Conservation (phyloP, 306 rosid species). For the Lagenaria siceraria region DNA sequence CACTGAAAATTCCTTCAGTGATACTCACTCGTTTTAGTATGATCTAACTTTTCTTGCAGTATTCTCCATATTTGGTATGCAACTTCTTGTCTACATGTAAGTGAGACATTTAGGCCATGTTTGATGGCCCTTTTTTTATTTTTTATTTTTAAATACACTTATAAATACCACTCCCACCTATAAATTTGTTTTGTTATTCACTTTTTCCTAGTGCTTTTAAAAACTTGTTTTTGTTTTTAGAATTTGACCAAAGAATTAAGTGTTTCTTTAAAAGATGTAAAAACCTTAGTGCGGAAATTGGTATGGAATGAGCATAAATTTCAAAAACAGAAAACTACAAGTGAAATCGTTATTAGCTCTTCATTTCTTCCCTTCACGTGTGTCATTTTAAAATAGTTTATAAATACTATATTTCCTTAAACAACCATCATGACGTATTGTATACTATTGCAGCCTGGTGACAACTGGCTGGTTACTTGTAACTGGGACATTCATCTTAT, state of each 20-base stretch:
- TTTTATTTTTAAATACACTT: too few relatives aligned
- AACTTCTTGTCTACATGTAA: conserved; percentile 49
- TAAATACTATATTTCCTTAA: neutral
- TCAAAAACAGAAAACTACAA: too few relatives aligned
- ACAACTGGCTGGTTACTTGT: conserved; percentile 56
- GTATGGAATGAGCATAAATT: too few relatives aligned
- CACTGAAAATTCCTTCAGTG: neutral
- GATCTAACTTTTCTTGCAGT: conserved; percentile 26
- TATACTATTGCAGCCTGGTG: conserved; percentile 34
- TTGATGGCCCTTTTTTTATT: too few relatives aligned
- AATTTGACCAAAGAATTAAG: too few relatives aligned
- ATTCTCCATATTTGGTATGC: conserved; percentile 44
- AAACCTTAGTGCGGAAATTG: too few relatives aligned
- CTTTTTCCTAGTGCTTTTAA: too few relatives aligned
- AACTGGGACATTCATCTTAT: conserved; percentile 25
- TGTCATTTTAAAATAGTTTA: neutral
- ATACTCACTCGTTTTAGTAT: conserved; percentile 7
- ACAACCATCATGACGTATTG: neutral
- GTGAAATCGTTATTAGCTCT: neutral
- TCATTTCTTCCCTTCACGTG: neutral
- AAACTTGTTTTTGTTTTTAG: too few relatives aligned
- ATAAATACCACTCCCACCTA: too few relatives aligned
- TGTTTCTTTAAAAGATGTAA: too few relatives aligned
- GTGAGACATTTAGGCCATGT: conserved; percentile 17
- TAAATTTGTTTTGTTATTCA: too few relatives aligned